phyloP scores from a whole-genome alignment of 441 rosid species.

The Caryocar brasiliense region DNA sequence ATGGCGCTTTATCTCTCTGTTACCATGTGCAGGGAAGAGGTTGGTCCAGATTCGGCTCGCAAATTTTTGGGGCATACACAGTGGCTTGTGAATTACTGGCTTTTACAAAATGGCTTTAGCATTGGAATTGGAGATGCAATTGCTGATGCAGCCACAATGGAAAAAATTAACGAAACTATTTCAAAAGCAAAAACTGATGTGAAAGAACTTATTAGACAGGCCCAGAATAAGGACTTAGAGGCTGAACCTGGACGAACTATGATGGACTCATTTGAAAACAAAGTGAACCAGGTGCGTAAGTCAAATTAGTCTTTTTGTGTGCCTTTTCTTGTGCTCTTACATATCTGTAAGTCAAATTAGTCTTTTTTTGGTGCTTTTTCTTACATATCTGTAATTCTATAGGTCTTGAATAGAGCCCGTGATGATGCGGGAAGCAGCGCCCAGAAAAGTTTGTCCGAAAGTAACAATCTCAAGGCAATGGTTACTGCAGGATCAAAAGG shows the following conservation, averaged over 20 bases:
- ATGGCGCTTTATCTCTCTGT: background rate
- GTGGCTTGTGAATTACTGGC: conserved; percentile 99
- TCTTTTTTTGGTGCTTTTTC: background rate
- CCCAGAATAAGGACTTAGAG: conserved; percentile 69
- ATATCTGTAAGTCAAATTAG: no score
- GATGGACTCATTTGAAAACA: conserved; percentile 97
- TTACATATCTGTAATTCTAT: conserved; percentile 8
- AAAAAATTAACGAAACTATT: conserved; percentile 82
- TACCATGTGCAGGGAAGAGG: conserved; percentile 73
- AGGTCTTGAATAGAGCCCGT: conserved; percentile 96
- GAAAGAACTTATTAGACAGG: conserved; percentile 61
- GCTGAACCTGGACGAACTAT: conserved; percentile 96
- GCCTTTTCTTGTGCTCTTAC: background rate
- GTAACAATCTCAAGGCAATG: conserved; percentile 97
- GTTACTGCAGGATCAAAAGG: conserved; percentile 99
- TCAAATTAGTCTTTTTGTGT: background rate
- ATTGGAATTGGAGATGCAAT: conserved; percentile 99
- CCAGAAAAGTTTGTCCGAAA: conserved; percentile 92
- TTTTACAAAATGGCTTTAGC: conserved; percentile 88
- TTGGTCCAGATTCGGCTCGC: conserved; percentile 99
- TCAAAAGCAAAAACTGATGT: conserved; percentile 73
- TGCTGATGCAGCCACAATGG: conserved; percentile 98
- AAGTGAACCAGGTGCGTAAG: conserved; percentile 79
- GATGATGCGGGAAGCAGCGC: conserved; percentile 99
- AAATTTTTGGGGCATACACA: conserved; percentile 98